A percentile compares a stretch with the other conserved stretches of the same genome.
These are phyloP conservation scores for Raddia distichophylla DNA, from an alignment of 176 grass and related monocot species.

Conservation along the genomic window DNA sequence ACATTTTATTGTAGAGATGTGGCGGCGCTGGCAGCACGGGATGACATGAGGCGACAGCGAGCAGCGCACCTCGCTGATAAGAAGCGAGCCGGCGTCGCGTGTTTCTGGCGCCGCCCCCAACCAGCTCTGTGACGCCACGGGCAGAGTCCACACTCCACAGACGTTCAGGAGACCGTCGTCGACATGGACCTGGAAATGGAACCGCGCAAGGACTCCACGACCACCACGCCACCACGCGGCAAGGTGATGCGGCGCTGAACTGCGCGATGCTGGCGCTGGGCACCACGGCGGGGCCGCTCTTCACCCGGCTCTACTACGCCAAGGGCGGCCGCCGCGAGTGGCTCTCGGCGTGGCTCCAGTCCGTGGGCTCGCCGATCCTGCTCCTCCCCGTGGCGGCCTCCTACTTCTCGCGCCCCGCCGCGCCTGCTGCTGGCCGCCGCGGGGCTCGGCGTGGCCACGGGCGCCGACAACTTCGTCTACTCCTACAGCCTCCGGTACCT, in stretches of 20 bases:
- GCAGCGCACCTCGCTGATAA: too few relatives aligned
- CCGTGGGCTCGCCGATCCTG: conserved; percentile 62
- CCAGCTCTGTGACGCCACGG: too few relatives aligned
- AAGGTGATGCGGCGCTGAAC: too few relatives aligned
- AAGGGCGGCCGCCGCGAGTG: conserved; percentile 61
- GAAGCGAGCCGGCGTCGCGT: too few relatives aligned
- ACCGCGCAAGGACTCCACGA: conserved; percentile 9
- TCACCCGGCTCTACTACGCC: conserved; percentile 63
- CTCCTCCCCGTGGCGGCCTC: conserved; percentile 41
- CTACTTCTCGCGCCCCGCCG: conserved; percentile 43
- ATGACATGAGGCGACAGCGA: too few relatives aligned
- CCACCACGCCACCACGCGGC: not conserved
- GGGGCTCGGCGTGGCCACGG: conserved; percentile 49
- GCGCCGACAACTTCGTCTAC: conserved; percentile 71
- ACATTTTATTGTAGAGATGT: too few relatives aligned
- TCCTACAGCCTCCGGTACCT: conserved; percentile 65
- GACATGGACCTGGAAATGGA: conserved; percentile 50
- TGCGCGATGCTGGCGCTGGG: conserved; percentile 53
- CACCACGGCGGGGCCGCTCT: conserved; percentile 59
- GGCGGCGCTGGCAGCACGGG: too few relatives aligned
- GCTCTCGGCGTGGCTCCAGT: conserved; percentile 62
- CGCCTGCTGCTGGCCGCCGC: conserved; percentile 48
- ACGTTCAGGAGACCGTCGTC: too few relatives aligned
- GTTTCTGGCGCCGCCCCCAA: too few relatives aligned
- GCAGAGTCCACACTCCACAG: too few relatives aligned